Conservation (phyloP, 148 eudicot genomes). For the Silene conica region DNA sequence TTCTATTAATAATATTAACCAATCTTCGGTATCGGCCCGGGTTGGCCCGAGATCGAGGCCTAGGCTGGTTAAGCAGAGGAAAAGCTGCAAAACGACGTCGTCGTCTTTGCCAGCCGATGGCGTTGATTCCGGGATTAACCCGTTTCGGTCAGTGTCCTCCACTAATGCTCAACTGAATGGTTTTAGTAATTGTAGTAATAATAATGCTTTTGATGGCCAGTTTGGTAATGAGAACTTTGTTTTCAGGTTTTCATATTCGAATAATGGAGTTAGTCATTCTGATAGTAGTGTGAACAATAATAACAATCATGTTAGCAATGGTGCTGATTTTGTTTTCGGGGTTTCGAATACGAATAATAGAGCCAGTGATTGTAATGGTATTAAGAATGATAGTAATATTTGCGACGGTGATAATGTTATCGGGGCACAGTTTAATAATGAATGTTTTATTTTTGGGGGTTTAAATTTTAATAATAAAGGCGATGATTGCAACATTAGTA, state of each 20-base stretch:
- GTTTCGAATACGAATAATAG: background rate
- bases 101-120: constrained; percentile 6
- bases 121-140: constrained; percentile 29
- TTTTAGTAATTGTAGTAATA: background rate
- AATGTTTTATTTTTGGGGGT: background rate
- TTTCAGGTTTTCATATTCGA: constrained; percentile 32
- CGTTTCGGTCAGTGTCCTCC: constrained; percentile 25
- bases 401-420: background rate
- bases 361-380: background rate
- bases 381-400: background rate
- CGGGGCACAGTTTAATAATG: background rate
- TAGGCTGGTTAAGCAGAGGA: constrained; percentile 49
- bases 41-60: constrained; percentile 39
- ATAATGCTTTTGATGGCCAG: constrained; percentile 6
- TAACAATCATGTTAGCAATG: background rate
- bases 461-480: background rate
- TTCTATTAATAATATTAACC: background rate
- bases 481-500: background rate
- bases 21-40: constrained; percentile 10
- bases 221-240: constrained; percentile 29
- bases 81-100: constrained; percentile 24
- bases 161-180: constrained; percentile 7
- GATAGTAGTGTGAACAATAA: constrained; percentile 1
- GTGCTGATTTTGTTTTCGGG: constrained; percentile 13
- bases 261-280: constrained; percentile 6